Conservation (phyloP, 805 yeast genomes). For the Lachancea sp. region DNA sequence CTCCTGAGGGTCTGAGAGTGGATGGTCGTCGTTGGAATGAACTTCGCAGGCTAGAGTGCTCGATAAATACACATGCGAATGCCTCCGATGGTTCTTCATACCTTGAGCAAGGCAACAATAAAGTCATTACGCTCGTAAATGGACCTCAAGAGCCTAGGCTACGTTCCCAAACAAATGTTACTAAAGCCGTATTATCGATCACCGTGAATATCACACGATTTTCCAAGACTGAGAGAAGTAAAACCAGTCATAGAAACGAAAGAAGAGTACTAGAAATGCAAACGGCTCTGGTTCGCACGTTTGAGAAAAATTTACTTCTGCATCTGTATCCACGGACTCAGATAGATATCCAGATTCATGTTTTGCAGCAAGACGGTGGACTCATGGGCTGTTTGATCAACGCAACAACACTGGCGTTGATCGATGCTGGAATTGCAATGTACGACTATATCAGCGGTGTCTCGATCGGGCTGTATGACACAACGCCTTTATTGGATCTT, state of each 20-base stretch:
- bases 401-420: slow-evolving; percentile 79
- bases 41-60: slow-evolving; percentile 71
- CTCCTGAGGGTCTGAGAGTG: slow-evolving; percentile 89
- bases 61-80: slow-evolving; percentile 80
- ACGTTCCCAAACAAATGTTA: slow-evolving; percentile 45
- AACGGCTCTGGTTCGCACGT: slow-evolving; percentile 60
- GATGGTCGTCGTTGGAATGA: slow-evolving; percentile 98
- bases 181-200: slow-evolving; percentile 55
- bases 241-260: slow-evolving; percentile 56
- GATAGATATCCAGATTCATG: slow-evolving; percentile 68
- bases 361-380: slow-evolving; percentile 88
- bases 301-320: slow-evolving; percentile 65
- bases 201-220: slow-evolving; percentile 72
- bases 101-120: slow-evolving; percentile 87
- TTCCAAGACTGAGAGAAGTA: slow-evolving; percentile 69
- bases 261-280: slow-evolving; percentile 61
- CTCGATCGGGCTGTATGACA: slow-evolving; percentile 71
- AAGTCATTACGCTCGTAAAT: slow-evolving; percentile 73
- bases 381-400: slow-evolving; percentile 72
- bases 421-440: slow-evolving; percentile 94
- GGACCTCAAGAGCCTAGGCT: slow-evolving; percentile 85
- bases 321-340: slow-evolving; percentile 77
- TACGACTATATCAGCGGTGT: slow-evolving; percentile 82
- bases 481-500: slow-evolving; percentile 75
- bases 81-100: slow-evolving; percentile 89